Base-by-base conservation (phyloP, 352 stramenopile genomes). In the Phytopythium sindhum region DNA sequence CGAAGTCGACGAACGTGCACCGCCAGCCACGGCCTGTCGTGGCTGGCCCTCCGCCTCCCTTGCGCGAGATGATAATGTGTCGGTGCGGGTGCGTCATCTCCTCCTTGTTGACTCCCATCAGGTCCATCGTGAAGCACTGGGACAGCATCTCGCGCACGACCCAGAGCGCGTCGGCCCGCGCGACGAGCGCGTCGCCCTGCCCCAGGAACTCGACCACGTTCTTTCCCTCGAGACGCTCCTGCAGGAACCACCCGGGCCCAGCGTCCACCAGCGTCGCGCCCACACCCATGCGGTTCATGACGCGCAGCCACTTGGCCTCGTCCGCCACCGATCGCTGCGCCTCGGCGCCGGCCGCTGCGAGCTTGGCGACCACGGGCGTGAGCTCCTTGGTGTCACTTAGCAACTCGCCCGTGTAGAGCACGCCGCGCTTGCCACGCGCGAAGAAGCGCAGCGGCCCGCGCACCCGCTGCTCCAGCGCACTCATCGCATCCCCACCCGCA, bases 41-140 rank as follows among this genome's bases (percentile, higher is more conserved):
- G n/a, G n/a, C n/a, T n/a, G 39, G 63, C 15, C 54, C 69, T 54
- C 37, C 61, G 9, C 71, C 62, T 35, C 4, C 7, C n/a, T 39
- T 55, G 26, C 26, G 48, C 2, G 48, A 39, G 48, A 92, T 58
- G 59, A 91, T 80, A 26, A 92, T 89, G 47, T 92, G 84, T 51
- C 81, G 81, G 37, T 86, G 84, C 39, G 84, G 84, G 52, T 92
- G 84, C 12, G 81, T 92, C 84, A 92, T 92, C 65, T 92, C 84
- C 55, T 87, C 84, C 68, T 92, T 92, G 68, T 90, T 92, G 50
- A 90, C 78, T 8, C 80, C 72, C 70, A 90, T 82, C 55, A 75
- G 70, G 69, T 90, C 84, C 70, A 92, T 74, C 24, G 73, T 77
- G 66, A 89, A 92, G 65, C 83, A 90, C 79, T 91, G 42, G n/a